phyloP scores from a whole-genome alignment of 1,284 basidiomycete species.

The Puccinia triticina region DNA sequence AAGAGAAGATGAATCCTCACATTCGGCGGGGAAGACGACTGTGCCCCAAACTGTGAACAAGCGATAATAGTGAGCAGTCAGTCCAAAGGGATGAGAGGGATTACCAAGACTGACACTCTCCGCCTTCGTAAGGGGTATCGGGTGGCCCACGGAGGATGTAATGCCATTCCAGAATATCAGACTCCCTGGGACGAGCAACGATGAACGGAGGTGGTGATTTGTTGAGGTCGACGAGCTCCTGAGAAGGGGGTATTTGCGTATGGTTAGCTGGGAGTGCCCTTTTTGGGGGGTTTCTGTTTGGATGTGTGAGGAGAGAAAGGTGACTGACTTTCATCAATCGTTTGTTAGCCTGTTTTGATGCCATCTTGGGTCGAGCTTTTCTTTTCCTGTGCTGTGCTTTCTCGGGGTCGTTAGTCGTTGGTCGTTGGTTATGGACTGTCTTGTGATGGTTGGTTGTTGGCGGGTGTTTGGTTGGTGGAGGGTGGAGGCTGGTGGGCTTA shows the following conservation, averaged over 20 bases:
- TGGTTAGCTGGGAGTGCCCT: constrained; percentile 33
- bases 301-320: constrained; percentile 53
- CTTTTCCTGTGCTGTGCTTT: too few relatives aligned
- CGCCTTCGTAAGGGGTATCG: constrained; percentile 59
- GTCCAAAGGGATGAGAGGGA: constrained; percentile 76
- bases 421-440: too few relatives aligned
- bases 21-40: constrained; percentile 27
- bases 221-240: constrained; percentile 87
- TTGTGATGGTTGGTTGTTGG: too few relatives aligned
- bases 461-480: too few relatives aligned
- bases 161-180: constrained; percentile 60
- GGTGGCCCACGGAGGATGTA: constrained; percentile 60
- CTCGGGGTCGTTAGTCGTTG: too few relatives aligned
- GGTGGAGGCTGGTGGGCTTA: too few relatives aligned
- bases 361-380: constrained; percentile 64
- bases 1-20: constrained; percentile 67
- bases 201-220: constrained; percentile 60
- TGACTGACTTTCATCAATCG: constrained; percentile 64
- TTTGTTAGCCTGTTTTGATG: constrained; percentile 79
- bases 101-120: constrained; percentile 54
- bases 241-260: constrained; percentile 61
- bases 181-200: constrained; percentile 58
- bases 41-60: constrained; percentile 23
- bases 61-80: constrained; percentile 70
- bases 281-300: constrained; percentile 48